A percentile compares a stretch with the other conserved stretches of the same genome.
Evolutionary conservation across 345 rosid species (phyloP).

Genomic region (Boechera divaricarpa): DNA sequence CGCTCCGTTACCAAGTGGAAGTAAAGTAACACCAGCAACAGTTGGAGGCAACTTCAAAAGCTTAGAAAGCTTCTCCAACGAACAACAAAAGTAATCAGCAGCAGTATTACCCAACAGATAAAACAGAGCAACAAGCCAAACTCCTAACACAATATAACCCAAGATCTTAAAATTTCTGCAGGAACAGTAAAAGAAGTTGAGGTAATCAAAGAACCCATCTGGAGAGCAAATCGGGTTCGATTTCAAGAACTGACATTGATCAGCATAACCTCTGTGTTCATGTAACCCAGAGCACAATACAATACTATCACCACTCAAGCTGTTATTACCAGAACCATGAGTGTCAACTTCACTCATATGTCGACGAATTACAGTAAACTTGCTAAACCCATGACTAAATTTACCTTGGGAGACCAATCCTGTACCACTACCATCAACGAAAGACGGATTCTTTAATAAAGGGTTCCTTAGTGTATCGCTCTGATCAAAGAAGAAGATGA

Average conservation of each 20-base stretch:
- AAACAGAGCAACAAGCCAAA: slow-evolving; percentile 82
- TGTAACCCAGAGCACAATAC: slow-evolving; percentile 54
- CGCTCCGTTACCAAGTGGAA: slow-evolving; percentile 89
- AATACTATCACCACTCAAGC: slow-evolving; percentile 41
- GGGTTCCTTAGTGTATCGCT: slow-evolving; percentile 43
- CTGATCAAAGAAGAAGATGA: slow-evolving; percentile 48
- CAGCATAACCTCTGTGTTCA: slow-evolving; percentile 54
- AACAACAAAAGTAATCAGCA: slow-evolving; percentile 80
- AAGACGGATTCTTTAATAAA: slow-evolving; percentile 38
- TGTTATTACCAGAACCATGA: slow-evolving; percentile 32
- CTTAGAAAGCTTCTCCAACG: slow-evolving; percentile 74
- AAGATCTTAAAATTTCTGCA: slow-evolving; percentile 53
- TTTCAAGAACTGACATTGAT: slow-evolving; percentile 66
- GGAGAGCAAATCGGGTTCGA: slow-evolving; percentile 60
- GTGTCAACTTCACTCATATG: slow-evolving; percentile 37
- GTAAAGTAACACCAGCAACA: slow-evolving; percentile 82
- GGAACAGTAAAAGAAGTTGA: slow-evolving; percentile 72
- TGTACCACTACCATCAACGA: slow-evolving; percentile 30
- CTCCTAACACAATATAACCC: slow-evolving; percentile 54
- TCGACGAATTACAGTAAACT: slow-evolving; percentile 47
- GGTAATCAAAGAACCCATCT: slow-evolving; percentile 85
- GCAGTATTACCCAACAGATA: slow-evolving; percentile 85
- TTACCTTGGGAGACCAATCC: slow-evolving; percentile 24
- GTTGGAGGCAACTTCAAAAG: slow-evolving; percentile 77
- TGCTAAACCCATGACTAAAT: slow-evolving; percentile 28